These are phyloP conservation scores for Polyplosphaeria fusca DNA, from an alignment of 495 filamentous ascomycete genomes.

Conservation along the genomic window DNA sequence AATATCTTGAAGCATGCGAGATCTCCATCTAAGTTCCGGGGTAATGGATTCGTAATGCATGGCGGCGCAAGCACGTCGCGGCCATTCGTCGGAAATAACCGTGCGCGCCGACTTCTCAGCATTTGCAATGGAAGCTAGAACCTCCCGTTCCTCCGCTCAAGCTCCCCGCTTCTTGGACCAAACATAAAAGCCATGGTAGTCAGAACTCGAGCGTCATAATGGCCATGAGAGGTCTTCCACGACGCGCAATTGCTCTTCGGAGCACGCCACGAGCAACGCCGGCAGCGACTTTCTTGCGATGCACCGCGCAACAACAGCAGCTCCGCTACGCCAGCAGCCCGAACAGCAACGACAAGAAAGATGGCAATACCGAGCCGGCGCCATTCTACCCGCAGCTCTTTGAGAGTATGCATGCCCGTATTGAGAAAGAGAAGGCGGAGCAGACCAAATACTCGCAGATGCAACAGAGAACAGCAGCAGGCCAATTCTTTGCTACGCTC, in stretches of 20 bases:
- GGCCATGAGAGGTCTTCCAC: conserved; percentile 1
- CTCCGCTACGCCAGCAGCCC: conserved; percentile 10
- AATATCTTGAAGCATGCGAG: no score
- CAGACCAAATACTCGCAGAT: conserved; percentile 61
- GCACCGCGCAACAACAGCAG: conserved; percentile 1
- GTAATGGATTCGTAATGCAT: no score
- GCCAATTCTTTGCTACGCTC: conserved; percentile 58
- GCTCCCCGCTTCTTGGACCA: no score
- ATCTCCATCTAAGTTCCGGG: no score
- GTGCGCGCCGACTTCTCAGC: no score
- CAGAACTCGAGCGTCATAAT: not conserved
- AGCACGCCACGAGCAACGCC: conserved; percentile 11
- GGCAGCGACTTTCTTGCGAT: conserved; percentile 4
- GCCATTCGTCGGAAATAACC: no score
- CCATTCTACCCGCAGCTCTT: conserved; percentile 86
- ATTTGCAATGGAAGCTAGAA: no score
- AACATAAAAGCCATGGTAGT: not conserved
- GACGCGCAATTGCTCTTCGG: no score
- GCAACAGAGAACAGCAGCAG: conserved; percentile 51
- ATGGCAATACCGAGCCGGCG: not conserved
- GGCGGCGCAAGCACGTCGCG: no score
- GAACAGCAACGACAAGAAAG: conserved; percentile 3
- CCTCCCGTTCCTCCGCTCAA: no score
- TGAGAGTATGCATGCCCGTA: conserved; percentile 72
- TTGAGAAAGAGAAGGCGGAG: conserved; percentile 70